phyloP scores from a whole-genome alignment of 495 filamentous ascomycete genomes.

The Aspergillus funiculosus region DNA sequence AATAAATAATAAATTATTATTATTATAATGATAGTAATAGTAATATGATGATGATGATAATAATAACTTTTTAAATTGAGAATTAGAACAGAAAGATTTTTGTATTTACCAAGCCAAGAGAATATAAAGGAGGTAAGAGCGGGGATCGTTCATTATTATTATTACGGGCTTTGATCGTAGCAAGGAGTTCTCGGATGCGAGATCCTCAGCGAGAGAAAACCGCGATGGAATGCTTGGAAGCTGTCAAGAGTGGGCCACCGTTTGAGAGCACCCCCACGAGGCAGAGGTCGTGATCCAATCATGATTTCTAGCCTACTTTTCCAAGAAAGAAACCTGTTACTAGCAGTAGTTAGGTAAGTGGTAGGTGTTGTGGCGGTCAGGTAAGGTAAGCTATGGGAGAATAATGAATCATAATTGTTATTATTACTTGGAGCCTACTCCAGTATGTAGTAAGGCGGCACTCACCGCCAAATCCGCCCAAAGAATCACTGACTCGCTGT shows the following conservation, averaged over 20 bases:
- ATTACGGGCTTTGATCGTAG: slow-evolving; percentile 19
- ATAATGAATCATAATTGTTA: too few relatives aligned
- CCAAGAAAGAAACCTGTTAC: background rate
- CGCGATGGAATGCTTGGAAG: slow-evolving; percentile 21
- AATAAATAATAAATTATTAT: too few relatives aligned
- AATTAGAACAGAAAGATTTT: too few relatives aligned
- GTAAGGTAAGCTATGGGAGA: too few relatives aligned
- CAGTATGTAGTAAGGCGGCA: too few relatives aligned
- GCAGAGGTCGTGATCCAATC: slow-evolving; percentile 12
- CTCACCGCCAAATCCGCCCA: too few relatives aligned
- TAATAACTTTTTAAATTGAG: too few relatives aligned
- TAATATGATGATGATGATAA: too few relatives aligned
- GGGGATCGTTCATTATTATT: background rate
- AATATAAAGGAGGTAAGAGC: background rate
- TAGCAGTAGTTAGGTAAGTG: background rate
- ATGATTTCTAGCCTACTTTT: background rate
- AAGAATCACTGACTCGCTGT: too few relatives aligned
- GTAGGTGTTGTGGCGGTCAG: background rate
- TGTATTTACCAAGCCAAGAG: background rate
- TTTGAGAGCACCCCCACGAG: slow-evolving; percentile 19
- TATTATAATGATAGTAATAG: too few relatives aligned
- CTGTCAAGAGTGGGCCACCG: slow-evolving; percentile 27
- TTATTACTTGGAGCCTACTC: too few relatives aligned
- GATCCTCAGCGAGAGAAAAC: slow-evolving; percentile 20
- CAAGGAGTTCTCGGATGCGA: slow-evolving; percentile 24